These are phyloP conservation scores for Leccinum barrowsii DNA, from an alignment of 768 basidiomycete species.

Conservation along the genomic window DNA sequence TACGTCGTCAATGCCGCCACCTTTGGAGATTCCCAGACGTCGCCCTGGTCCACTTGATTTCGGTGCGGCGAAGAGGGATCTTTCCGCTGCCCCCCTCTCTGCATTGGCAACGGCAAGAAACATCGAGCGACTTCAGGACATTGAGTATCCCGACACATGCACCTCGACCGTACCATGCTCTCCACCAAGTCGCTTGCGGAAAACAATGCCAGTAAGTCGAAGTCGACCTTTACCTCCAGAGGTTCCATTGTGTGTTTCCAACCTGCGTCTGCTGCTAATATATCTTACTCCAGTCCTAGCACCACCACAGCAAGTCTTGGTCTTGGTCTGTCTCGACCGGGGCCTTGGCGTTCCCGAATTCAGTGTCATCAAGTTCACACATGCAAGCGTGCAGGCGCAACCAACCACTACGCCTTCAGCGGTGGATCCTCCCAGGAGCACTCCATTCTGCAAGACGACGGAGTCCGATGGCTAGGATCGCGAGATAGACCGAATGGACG, in stretches of 20 bases:
- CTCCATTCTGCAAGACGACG: constrained; percentile 75
- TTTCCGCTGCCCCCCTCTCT: constrained; percentile 37
- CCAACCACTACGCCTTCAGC: constrained; percentile 32
- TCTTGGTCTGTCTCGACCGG: too few relatives aligned
- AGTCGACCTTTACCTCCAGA: too few relatives aligned
- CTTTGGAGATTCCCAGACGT: constrained; percentile 38
- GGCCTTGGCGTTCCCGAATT: too few relatives aligned
- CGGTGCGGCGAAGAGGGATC: constrained; percentile 43
- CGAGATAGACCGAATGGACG: constrained; percentile 53
- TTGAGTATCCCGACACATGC: constrained; percentile 67
- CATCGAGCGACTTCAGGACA: constrained; percentile 75
- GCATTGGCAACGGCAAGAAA: constrained; percentile 78
- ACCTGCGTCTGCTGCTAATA: too few relatives aligned
- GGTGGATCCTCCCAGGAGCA: constrained; percentile 61
- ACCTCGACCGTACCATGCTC: too few relatives aligned
- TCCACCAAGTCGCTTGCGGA: too few relatives aligned
- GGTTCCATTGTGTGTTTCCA: too few relatives aligned
- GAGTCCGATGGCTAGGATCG: constrained; percentile 66
- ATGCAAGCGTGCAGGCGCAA: constrained; percentile 46
- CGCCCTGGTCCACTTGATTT: constrained; percentile 78
- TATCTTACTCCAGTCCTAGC: too few relatives aligned
- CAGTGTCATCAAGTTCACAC: constrained; percentile 29
- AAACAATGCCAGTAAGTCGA: too few relatives aligned
- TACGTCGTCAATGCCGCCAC: constrained; percentile 44
- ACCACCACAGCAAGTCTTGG: too few relatives aligned